These are phyloP conservation scores for Nannochloropsis oceanica DNA, from an alignment of 108 stramenopile genomes.

Conservation along the genomic window DNA sequence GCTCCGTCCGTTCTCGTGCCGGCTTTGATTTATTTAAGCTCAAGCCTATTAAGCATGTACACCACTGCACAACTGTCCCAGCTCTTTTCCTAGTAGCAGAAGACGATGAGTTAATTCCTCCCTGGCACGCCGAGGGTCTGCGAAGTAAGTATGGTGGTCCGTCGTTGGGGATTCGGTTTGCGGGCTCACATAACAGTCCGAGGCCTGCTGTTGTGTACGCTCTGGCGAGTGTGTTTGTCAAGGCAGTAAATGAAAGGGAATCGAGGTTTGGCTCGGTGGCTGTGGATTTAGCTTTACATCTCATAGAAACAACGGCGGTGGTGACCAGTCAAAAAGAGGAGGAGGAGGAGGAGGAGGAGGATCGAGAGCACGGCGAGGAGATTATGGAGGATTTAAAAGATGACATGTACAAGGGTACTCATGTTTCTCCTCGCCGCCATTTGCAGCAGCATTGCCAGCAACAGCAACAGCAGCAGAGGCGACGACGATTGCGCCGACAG, in stretches of 20 bases:
- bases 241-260: background rate
- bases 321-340: background rate
- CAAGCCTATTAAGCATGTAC: background rate
- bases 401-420: no score
- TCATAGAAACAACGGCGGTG: background rate
- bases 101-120: background rate
- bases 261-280: background rate
- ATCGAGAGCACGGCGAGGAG: background rate
- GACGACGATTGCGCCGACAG: background rate
- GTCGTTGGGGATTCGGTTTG: background rate
- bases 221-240: background rate
- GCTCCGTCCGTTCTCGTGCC: background rate
- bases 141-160: background rate
- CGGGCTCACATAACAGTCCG: background rate
- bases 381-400: no score
- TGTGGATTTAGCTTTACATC: background rate
- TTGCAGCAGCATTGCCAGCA: background rate
- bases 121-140: background rate
- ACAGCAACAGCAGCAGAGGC: background rate
- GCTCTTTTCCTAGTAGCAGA: background rate
- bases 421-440: no score
- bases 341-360: background rate
- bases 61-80: background rate
- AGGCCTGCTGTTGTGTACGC: background rate
- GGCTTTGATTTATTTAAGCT: background rate